Percentiles rank a stretch among this genome's conserved stretches.
phyloP scores from a whole-genome alignment of 176 grass and related monocot genomes.

The Raddia guianensis region DNA sequence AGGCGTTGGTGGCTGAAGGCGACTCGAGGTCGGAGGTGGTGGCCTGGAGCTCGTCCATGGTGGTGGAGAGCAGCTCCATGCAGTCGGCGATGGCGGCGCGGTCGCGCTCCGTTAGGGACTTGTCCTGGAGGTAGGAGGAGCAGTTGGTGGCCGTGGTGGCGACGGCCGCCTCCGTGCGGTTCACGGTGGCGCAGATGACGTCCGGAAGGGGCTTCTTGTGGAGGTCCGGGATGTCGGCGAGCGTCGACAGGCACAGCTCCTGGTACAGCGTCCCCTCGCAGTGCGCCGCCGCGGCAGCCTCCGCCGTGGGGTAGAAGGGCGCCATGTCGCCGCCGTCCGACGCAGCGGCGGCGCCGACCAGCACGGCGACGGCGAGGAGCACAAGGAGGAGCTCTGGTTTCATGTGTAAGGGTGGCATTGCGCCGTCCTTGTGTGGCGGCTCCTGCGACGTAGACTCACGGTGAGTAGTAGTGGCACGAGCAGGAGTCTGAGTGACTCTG shows the following conservation, averaged over 20 bases:
- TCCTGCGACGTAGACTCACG: background rate
- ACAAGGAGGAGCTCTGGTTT: conserved; percentile 28
- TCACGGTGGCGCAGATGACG: conserved; percentile 52
- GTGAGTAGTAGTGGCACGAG: background rate
- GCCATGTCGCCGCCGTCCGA: background rate
- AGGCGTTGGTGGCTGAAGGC: background rate
- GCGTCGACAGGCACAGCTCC: conserved; percentile 67
- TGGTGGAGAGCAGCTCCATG: conserved; percentile 61
- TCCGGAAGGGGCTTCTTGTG: conserved; percentile 60
- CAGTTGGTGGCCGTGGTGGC: conserved; percentile 49
- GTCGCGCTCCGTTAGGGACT: conserved; percentile 36
- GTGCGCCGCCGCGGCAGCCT: conserved; percentile 46
- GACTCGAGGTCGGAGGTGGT: conserved; percentile 39
- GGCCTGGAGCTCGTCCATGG: conserved; percentile 64
- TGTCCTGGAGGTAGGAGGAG: conserved; percentile 46
- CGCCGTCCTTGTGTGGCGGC: background rate
- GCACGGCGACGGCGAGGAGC: conserved; percentile 29
- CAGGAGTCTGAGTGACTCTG: background rate
- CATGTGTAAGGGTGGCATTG: conserved; percentile 39
- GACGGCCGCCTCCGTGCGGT: conserved; percentile 56
- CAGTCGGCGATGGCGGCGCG: conserved; percentile 67
- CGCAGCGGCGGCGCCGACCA: background rate
- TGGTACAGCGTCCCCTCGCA: conserved; percentile 80
- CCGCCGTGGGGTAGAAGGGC: conserved; percentile 45
- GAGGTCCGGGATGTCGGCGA: conserved; percentile 59